Conservation (phyloP, 1,284 basidiomycete genomes). For the Coniferiporia weirii region DNA sequence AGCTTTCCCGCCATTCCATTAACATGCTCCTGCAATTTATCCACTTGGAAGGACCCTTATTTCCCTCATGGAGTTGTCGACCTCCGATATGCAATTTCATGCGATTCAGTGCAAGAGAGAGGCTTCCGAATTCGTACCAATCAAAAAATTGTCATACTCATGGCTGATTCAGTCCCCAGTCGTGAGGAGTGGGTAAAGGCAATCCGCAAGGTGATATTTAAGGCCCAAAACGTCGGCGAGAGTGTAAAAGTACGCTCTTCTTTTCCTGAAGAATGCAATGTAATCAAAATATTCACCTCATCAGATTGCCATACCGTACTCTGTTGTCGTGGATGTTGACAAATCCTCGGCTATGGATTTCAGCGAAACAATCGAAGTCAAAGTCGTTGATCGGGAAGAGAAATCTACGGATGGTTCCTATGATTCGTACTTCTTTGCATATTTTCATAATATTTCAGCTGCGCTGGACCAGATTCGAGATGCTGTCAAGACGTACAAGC, state of each 20-base stretch:
- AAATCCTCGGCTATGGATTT: constrained; percentile 87
- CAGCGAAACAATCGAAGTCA: constrained; percentile 90
- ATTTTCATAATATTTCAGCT: constrained; percentile 74
- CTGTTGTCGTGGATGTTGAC: constrained; percentile 84
- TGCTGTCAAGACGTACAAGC: constrained; percentile 50
- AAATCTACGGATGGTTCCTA: constrained; percentile 48
- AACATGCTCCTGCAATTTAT: background rate
- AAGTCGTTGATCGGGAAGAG: constrained; percentile 81
- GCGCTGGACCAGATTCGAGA: constrained; percentile 78
- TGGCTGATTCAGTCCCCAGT: constrained; percentile 75
- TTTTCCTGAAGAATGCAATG: background rate
- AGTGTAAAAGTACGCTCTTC: constrained; percentile 70
- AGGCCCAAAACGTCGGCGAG: constrained; percentile 93
- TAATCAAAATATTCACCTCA: background rate
- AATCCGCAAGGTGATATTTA: constrained; percentile 88
- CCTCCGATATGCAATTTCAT: constrained; percentile 85
- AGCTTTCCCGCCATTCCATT: constrained; percentile 25
- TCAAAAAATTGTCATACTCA: constrained; percentile 67
- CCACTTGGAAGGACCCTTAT: constrained; percentile 73
- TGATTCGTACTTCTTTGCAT: constrained; percentile 92
- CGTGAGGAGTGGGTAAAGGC: constrained; percentile 93
- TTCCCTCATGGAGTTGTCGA: constrained; percentile 95
- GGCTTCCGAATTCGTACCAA: constrained; percentile 78
- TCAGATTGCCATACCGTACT: constrained; percentile 91
- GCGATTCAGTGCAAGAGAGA: constrained; percentile 71